Conservation (phyloP, 2,329 filamentous ascomycete genomes). For the Aspergillus eucalypticola region DNA sequence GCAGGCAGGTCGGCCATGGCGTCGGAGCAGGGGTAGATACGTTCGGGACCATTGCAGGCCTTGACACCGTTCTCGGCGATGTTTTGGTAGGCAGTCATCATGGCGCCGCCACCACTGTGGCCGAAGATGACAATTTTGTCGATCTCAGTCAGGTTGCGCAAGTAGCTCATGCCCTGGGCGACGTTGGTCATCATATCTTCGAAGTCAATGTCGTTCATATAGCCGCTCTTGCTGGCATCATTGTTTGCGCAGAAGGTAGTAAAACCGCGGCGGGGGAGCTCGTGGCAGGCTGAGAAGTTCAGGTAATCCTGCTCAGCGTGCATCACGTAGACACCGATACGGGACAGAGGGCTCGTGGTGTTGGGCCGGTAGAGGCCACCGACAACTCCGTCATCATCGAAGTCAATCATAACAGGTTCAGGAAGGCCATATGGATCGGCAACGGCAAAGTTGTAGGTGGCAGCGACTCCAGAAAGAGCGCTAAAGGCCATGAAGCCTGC, state of each 20-base stretch:
- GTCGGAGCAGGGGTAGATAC: slow-evolving; percentile 1
- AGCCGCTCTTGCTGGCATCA: neutral
- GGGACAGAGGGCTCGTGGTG: neutral
- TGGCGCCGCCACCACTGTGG: neutral
- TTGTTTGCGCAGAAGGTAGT: slow-evolving; percentile 5
- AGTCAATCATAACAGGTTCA: neutral
- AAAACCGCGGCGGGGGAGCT: neutral
- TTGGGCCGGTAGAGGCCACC: neutral
- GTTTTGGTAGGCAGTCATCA: slow-evolving; percentile 3
- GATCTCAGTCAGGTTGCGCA: slow-evolving; percentile 1
- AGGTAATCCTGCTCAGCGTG: slow-evolving; percentile 3
- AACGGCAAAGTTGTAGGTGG: neutral
- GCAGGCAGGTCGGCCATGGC: neutral
- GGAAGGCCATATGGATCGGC: neutral
- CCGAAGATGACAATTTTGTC: neutral
- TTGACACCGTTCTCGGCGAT: neutral
- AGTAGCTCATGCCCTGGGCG: neutral
- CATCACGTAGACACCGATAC: slow-evolving; percentile 1
- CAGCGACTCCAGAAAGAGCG: neutral
- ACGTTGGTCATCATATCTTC: neutral
- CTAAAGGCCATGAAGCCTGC: neutral
- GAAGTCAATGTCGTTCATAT: neutral
- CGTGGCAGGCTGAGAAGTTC: neutral
- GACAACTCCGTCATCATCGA: neutral
- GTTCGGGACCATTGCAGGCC: neutral